phyloP scores from a whole-genome alignment of 192 early-diverging fungal species.

The Coemansia sp. region DNA sequence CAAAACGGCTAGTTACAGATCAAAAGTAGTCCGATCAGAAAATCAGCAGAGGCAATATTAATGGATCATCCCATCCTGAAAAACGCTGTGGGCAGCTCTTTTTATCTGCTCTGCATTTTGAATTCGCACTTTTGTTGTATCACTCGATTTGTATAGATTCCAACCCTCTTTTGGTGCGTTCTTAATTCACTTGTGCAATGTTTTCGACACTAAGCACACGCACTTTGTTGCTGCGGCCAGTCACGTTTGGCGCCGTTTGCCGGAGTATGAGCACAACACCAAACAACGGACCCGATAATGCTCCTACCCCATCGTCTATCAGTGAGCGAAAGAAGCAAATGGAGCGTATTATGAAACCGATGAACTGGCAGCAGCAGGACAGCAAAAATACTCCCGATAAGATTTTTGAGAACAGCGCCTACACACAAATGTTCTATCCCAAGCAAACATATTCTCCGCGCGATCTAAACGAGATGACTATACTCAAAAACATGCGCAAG shows the following conservation, averaged over 20 bases:
- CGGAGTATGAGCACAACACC: constrained; percentile 7
- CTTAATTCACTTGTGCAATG: not conserved
- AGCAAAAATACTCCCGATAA: constrained; percentile 7
- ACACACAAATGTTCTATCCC: constrained; percentile 10
- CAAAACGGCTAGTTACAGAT: too few relatives aligned
- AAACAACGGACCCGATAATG: not conserved
- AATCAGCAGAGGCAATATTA: not conserved
- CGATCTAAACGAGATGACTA: constrained; percentile 27
- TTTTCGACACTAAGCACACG: constrained; percentile 5
- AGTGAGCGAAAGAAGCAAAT: too few relatives aligned
- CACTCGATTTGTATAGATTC: not conserved
- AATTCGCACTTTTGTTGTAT: not conserved
- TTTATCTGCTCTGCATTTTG: not conserved
- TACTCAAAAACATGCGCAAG: not conserved
- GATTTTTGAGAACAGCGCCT: constrained; percentile 19
- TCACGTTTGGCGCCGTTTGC: not conserved
- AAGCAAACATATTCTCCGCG: constrained; percentile 29
- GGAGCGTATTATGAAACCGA: not conserved
- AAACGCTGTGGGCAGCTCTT: too few relatives aligned
- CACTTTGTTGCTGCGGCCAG: constrained; percentile 1
- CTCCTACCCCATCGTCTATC: too few relatives aligned
- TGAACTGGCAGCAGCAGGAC: constrained; percentile 8
- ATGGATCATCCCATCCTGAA: too few relatives aligned
- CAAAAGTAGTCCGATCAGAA: too few relatives aligned
- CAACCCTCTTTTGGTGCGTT: not conserved